Conservation (phyloP, 148 eudicot genomes). For the Amaranthus hypochondriacus region DNA sequence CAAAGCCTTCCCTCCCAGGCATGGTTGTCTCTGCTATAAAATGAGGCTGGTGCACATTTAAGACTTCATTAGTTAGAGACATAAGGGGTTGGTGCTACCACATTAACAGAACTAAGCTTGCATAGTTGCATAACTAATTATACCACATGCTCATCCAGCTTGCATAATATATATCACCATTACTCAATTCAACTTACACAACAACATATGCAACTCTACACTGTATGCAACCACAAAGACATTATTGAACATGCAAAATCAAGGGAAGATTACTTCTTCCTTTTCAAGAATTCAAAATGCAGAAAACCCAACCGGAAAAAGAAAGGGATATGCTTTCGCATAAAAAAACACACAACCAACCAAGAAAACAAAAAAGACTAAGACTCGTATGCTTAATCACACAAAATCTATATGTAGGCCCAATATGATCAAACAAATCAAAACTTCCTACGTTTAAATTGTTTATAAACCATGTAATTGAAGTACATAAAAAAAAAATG, state of each 20-base stretch:
- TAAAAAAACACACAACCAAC: not conserved
- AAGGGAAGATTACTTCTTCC: not conserved
- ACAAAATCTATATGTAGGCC: not conserved
- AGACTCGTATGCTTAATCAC: not conserved
- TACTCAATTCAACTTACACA: too few species aligned
- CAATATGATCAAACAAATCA: not conserved
- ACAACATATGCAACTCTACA: too few species aligned
- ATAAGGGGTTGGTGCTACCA: not conserved
- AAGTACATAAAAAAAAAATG: not conserved
- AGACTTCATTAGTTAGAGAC: constrained; percentile 8
- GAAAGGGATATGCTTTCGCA: not conserved
- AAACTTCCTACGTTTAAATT: not conserved
- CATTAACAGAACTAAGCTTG: not conserved
- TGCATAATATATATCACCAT: too few species aligned
- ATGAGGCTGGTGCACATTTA: constrained; percentile 48
- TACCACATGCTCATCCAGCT: not conserved
- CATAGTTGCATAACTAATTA: not conserved
- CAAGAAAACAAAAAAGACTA: not conserved
- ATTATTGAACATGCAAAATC: not conserved
- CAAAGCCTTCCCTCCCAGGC: constrained; percentile 88
- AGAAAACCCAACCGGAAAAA: not conserved
- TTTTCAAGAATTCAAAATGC: not conserved
- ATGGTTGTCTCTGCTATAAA: constrained; percentile 84
- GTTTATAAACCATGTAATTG: too few species aligned
- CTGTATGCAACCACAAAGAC: not conserved